Base-by-base conservation (phyloP, 2,329 filamentous ascomycete species). In the Cladophialophora exuberans region DNA sequence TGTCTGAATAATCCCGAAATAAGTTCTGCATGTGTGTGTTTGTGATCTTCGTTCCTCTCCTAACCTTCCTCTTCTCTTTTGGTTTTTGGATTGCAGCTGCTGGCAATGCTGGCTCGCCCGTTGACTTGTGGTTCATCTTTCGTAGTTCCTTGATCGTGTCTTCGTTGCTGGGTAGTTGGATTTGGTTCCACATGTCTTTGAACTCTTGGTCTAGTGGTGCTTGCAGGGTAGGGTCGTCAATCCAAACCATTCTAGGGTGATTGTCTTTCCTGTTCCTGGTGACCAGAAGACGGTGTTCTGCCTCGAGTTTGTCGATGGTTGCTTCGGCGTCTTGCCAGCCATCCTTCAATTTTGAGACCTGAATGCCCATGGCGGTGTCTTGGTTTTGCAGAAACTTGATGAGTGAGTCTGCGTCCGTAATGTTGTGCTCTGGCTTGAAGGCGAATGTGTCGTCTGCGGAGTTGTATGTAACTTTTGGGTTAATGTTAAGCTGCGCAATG, bases 231-330 rank as follows among this genome's bases (percentile, higher is more conserved):
- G 90, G 83, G 65, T 96, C 90, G 71, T 99, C 90, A 48, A 86
- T 81, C 90, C 92, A 97, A 49, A 99, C 86, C 76, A 88, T 89
- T 65, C 87, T 85, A 1, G 93, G 86, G 64, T 89, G 83, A 67
- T 89, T 87, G 70, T 97, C 93, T 76, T 97, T 97, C 75, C 94
- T 95, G 52, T 92, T 92, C 58, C 92, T 84, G 18, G 90, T 88
- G 4, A 97, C 90, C 30, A 97, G 80, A 41, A 97, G 80, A 71
- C 87, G 87, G 67, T 92, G 87, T 69, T 89, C 83, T 35, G 74
- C 74, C 76, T 97, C 93, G 47, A 99, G 80, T 63, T 83, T 79
- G 60, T 88, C 83, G 69, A 99, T 88, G 7, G 88, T 83, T 17
- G 86, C 82, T 17, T 87, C 83, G 57, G 92, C 85, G 67, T 90